Evolutionary conservation across 192 early-diverging fungal genomes (phyloP), one percentile per base, ranked within the genome.

Genomic region (Umbelopsis isabellina): DNA sequence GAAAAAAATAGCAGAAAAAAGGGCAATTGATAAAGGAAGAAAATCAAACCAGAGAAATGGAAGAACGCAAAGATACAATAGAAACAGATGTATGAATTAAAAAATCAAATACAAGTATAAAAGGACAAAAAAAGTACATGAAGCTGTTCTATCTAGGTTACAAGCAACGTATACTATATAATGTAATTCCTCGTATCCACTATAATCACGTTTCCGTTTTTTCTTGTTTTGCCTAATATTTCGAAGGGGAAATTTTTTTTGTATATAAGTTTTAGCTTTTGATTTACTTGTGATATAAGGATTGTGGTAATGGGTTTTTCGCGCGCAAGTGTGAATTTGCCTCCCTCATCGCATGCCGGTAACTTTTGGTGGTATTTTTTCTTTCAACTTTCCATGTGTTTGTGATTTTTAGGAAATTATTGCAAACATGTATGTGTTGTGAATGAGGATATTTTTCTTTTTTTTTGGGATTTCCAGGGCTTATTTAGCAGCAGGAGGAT

Each of bases 81-180:
- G 11, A 35, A 35, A 30, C 51, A 53, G 22, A 41, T 41, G 37
- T 41, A 4, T 41, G 37, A 53, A 53, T 5, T 6, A 53, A 23
- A 23, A 23, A 35, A 30, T 25, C 55, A 61, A 61, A 61, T 61
- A 61, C 55, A 61, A 61, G 55, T 61, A 61, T 37, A 18, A 53
- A 27, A 23, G 11, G 30, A 53, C 51, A 53, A 53, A 53, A 30
- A 9, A 33, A 58, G 10, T 16, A 61, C 33, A 25, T 4, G 55
- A 25, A 25, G 11, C 53, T 16, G 23, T 27, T 61, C 55, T 61
- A 27, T 61, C 55, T 61, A 61, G 10, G 37, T 41, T 41, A 41
- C 37, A 41, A 41, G 37, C 10, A 41, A 41, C 37, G 10, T 41
- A 41, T 41, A 41, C 37, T 41, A 41, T 41, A 41, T 41, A 41